These are phyloP conservation scores for Hypomontagnella monticulosa DNA, from an alignment of 495 filamentous ascomycete genomes.

Conservation along the genomic window DNA sequence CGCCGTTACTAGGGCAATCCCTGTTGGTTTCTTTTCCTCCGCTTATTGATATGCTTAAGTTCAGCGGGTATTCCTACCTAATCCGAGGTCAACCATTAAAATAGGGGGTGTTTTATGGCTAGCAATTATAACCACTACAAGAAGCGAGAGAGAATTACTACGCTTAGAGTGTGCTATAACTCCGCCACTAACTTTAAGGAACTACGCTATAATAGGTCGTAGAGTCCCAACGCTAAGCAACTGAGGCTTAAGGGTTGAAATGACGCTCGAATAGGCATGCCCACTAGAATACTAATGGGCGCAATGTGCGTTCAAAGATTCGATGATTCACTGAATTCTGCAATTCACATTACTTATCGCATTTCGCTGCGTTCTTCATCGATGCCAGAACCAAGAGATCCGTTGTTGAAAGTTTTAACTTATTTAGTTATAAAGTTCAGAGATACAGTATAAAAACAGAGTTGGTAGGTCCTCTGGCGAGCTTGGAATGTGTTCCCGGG, in stretches of 20 bases:
- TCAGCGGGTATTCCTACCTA: conserved; percentile 12
- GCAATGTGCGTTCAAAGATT: conserved; percentile 15
- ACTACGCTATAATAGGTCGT: background rate
- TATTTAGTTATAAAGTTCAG: conserved; percentile 4
- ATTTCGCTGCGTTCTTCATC: conserved; percentile 14
- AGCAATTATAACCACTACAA: background rate
- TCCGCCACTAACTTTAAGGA: conserved; percentile 2
- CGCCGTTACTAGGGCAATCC: conserved; percentile 13
- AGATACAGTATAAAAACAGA: background rate
- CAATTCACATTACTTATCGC: conserved; percentile 14
- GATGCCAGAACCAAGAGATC: conserved; percentile 14
- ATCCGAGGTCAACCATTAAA: conserved; percentile 12
- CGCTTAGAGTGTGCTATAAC: conserved; percentile 5
- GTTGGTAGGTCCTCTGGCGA: conserved; percentile 3
- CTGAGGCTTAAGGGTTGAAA: conserved; percentile 7
- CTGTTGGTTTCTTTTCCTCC: conserved; percentile 14
- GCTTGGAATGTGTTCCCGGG: background rate
- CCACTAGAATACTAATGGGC: conserved; percentile 11
- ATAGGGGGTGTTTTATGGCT: background rate
- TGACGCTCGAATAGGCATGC: conserved; percentile 11
- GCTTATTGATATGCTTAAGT: conserved; percentile 15
- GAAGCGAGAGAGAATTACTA: conserved; percentile 6
- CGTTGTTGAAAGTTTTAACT: conserved; percentile 15
- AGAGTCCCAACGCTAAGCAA: conserved; percentile 5
- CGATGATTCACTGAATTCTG: conserved; percentile 15